phyloP scores from a whole-genome alignment of 345 rosid species.

The Ailanthus altissimus region DNA sequence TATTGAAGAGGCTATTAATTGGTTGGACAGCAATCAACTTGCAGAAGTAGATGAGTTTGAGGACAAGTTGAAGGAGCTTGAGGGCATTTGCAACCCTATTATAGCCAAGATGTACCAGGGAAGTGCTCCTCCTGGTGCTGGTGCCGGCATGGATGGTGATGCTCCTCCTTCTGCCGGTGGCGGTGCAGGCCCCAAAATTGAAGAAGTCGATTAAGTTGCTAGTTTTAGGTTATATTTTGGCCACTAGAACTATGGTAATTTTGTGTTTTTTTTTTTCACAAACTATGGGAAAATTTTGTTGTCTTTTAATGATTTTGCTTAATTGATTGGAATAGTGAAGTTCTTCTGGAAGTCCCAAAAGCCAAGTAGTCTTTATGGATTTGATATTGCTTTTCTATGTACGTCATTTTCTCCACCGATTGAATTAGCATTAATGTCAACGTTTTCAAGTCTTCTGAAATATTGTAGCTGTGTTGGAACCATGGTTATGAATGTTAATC shows the following conservation, averaged over 20 bases:
- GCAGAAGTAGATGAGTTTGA: constrained; percentile 64
- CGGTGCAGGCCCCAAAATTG: constrained; percentile 68
- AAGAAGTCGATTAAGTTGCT: constrained; percentile 55
- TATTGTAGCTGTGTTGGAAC: too few relatives aligned
- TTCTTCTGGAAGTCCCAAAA: too few relatives aligned
- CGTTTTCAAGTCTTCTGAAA: too few relatives aligned
- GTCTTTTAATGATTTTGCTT: neutral
- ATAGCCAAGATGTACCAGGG: constrained; percentile 61
- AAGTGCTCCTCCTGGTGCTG: constrained; percentile 34
- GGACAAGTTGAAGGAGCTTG: constrained; percentile 67
- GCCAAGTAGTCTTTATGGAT: too few relatives aligned
- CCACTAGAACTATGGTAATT: neutral
- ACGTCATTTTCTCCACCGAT: too few relatives aligned
- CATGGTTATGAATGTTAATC: too few relatives aligned
- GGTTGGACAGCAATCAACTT: constrained; percentile 57
- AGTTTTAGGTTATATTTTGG: neutral
- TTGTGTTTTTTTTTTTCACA: neutral
- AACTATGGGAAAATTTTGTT: neutral
- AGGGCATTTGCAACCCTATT: constrained; percentile 58
- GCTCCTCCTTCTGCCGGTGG: constrained; percentile 37
- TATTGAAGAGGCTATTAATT: constrained; percentile 49
- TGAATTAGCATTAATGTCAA: too few relatives aligned
- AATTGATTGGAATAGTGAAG: too few relatives aligned
- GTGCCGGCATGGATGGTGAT: constrained; percentile 31
- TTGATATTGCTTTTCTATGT: too few relatives aligned